These are phyloP conservation scores for Intubia oerlemansii DNA, from an alignment of 2,329 filamentous ascomycete genomes.

Conservation along the genomic window DNA sequence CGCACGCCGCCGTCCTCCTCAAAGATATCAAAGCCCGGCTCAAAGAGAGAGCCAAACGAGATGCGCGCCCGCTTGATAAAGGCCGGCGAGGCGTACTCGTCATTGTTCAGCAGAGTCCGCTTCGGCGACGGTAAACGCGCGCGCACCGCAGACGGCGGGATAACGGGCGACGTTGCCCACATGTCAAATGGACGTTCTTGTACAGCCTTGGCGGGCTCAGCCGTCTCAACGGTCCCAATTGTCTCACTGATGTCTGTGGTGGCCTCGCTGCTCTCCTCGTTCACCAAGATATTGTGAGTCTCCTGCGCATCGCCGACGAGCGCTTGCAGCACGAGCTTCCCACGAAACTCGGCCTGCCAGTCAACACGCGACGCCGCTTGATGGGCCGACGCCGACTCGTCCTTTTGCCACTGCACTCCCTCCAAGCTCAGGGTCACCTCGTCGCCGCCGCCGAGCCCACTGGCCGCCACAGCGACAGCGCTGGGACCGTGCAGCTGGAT, in stretches of 20 bases:
- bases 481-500: slow-evolving; percentile 50
- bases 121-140: slow-evolving; percentile 1
- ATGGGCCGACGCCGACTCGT: slow-evolving; percentile 23
- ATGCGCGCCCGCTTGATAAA: slow-evolving; percentile 53
- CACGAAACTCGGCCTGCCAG: slow-evolving; percentile 35
- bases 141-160: neutral
- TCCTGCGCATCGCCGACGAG: slow-evolving; percentile 24
- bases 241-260: neutral
- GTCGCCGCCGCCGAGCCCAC: slow-evolving; percentile 58
- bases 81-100: slow-evolving; percentile 55
- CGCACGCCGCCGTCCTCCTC: slow-evolving; percentile 43
- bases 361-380: slow-evolving; percentile 29
- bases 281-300: slow-evolving; percentile 28
- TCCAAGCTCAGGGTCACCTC: slow-evolving; percentile 46
- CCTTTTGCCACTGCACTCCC: slow-evolving; percentile 43
- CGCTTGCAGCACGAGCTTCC: slow-evolving; percentile 26
- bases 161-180: neutral
- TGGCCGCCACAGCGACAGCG: slow-evolving; percentile 46
- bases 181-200: too few species aligned
- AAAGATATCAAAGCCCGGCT: slow-evolving; percentile 44
- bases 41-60: slow-evolving; percentile 46
- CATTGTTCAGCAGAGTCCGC: slow-evolving; percentile 7
- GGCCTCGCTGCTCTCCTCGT: slow-evolving; percentile 12
- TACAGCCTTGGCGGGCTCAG: too few species aligned
- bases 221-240: neutral